Percentiles rank a stretch among this genome's conserved stretches.
Conservation (phyloP, 441 rosid genomes). For the Flueggea neowawraea region DNA sequence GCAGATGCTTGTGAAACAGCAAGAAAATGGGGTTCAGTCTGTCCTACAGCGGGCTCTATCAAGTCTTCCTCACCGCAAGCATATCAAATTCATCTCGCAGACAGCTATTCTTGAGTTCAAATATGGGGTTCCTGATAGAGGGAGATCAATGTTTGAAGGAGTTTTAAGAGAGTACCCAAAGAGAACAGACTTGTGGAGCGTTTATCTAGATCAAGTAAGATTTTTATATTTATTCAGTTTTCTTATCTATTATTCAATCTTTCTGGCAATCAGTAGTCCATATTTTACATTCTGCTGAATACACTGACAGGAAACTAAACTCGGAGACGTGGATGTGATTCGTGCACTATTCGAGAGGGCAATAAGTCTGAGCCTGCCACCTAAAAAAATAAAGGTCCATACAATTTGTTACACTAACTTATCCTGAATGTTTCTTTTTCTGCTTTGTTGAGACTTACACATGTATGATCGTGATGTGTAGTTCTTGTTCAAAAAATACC, state of each 20-base stretch:
- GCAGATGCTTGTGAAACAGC: slow-evolving; percentile 51
- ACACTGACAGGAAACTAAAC: slow-evolving; percentile 64
- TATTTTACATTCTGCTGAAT: slow-evolving; percentile 8
- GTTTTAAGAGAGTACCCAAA: slow-evolving; percentile 87
- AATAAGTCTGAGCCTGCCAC: slow-evolving; percentile 79
- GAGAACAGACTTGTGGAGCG: slow-evolving; percentile 95
- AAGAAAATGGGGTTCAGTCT: slow-evolving; percentile 61
- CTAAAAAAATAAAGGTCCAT: slow-evolving; percentile 84
- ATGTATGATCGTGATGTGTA: slow-evolving; percentile 26
- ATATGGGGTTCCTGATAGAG: slow-evolving; percentile 88
- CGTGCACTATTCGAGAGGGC: slow-evolving; percentile 88
- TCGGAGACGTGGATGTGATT: slow-evolving; percentile 66
- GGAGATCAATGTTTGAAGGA: slow-evolving; percentile 84
- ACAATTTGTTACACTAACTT: background rate
- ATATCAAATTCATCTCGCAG: slow-evolving; percentile 83
- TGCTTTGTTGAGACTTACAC: slow-evolving; percentile 5
- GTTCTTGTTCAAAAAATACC: slow-evolving; percentile 94
- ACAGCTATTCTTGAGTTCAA: slow-evolving; percentile 91
- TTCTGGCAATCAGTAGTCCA: background rate
- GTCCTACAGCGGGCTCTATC: slow-evolving; percentile 69
- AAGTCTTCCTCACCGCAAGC: slow-evolving; percentile 84
- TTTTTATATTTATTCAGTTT: slow-evolving; percentile 9
- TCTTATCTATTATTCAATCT: background rate
- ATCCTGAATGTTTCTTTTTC: slow-evolving; percentile 4
- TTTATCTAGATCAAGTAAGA: slow-evolving; percentile 90